These are phyloP conservation scores for Exophiala sideris DNA, from an alignment of 2,329 filamentous ascomycete species.

Conservation along the genomic window DNA sequence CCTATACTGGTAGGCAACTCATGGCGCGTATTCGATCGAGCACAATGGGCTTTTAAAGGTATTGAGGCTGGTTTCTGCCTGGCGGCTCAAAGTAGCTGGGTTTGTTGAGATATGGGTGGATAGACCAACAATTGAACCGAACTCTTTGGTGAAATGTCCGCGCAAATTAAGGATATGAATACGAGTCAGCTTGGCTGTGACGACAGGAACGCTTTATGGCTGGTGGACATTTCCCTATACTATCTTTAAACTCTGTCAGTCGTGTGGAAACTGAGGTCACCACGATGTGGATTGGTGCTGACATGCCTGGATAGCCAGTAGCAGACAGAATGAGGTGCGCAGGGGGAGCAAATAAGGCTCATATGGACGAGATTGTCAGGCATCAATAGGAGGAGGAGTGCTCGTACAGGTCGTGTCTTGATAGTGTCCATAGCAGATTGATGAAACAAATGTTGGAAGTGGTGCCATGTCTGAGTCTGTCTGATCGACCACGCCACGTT, in stretches of 20 bases:
- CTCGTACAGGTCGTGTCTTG: neutral
- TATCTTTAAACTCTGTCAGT: conserved; percentile 6
- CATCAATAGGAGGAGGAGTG: no score
- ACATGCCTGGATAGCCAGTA: neutral
- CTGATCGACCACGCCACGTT: conserved; percentile 19
- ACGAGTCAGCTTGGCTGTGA: conserved; percentile 11
- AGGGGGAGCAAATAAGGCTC: no score
- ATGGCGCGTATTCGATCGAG: neutral
- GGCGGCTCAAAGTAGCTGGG: neutral
- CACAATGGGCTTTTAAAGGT: neutral
- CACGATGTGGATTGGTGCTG: neutral
- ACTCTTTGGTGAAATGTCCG: neutral
- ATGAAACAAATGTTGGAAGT: neutral
- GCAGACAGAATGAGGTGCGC: no score
- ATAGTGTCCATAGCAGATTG: neutral
- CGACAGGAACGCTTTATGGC: neutral
- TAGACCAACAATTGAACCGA: neutral
- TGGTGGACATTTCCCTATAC: neutral
- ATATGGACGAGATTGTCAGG: no score
- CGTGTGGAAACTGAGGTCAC: neutral
- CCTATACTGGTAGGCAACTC: conserved; percentile 10
- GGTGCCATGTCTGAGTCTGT: neutral
- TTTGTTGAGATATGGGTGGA: neutral
- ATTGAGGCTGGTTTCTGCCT: neutral
- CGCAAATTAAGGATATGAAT: neutral